phyloP scores from a whole-genome alignment of 768 basidiomycete genomes.

The Hygrocybe coccinea region DNA sequence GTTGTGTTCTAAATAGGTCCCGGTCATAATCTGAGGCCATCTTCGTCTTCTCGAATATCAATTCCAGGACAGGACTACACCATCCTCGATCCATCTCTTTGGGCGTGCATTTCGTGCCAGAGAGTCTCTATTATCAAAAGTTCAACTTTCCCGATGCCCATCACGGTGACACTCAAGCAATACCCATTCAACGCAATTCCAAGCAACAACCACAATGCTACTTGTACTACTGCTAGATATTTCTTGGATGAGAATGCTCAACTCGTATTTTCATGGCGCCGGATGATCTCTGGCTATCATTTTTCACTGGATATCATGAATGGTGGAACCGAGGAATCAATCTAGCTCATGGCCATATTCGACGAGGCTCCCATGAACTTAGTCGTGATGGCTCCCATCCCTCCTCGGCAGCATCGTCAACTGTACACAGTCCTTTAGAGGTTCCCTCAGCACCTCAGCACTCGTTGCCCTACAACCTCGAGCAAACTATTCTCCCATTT shows the following conservation, averaged over 20 bases:
- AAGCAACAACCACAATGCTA: background rate
- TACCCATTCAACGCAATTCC: background rate
- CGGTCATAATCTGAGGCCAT: constrained; percentile 48
- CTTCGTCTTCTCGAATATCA: constrained; percentile 25
- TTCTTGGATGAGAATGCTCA: background rate
- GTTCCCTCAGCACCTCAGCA: too few species aligned
- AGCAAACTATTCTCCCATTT: background rate
- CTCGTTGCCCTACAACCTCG: background rate
- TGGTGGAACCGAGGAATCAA: background rate
- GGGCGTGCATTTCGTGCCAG: constrained; percentile 27
- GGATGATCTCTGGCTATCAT: background rate
- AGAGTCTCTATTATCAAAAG: constrained; percentile 18
- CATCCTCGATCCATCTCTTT: constrained; percentile 36
- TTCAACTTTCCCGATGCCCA: constrained; percentile 24
- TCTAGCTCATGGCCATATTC: constrained; percentile 11
- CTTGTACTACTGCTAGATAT: background rate
- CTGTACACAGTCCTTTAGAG: constrained; percentile 44
- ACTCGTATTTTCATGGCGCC: background rate
- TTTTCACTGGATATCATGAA: background rate
- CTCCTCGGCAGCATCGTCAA: constrained; percentile 53
- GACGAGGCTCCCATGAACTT: constrained; percentile 34
- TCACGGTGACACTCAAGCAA: constrained; percentile 9
- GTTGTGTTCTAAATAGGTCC: too few species aligned
- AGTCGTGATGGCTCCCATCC: constrained; percentile 46
- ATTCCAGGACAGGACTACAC: constrained; percentile 39